Base-by-base conservation (phyloP, 2,329 filamentous ascomycete genomes). In the Proliferodiscus dingleyae region DNA sequence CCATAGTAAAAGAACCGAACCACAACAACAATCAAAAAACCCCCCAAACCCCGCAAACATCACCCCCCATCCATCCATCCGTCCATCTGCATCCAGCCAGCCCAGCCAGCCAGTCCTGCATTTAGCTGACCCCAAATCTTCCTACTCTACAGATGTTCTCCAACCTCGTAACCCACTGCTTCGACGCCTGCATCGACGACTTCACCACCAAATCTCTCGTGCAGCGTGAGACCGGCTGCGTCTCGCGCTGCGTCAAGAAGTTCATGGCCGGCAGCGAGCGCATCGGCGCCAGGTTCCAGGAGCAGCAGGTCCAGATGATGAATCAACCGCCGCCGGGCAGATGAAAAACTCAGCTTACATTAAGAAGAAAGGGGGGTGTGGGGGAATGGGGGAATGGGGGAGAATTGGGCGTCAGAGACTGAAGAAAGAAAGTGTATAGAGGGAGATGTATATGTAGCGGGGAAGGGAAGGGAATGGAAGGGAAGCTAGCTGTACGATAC, bases 191-290 rank as follows among this genome's bases (percentile, higher is more conserved):
- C 77, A 81, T 98, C 71, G 91, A 90, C 70, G 90, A 97, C 77
- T 98, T 98, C 80, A 95, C 90, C 64, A 95, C 89, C 72, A 97
- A 97, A 74, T 87, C 89, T 39, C 81, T 98, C 56, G 85, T 87
- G 53, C 79, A 83, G 57, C 85, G 88, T 66, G 93, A 98, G 73
- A 86, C 87, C 64, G 85, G 87, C 67, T 98, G 93, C 73, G 83
- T 97, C 62, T 83, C 88, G 72, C 87, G 89, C 62, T 98, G 93
- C 71, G 90, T 97, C 52, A 86, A 93, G 71, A 98, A 98, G 76
- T 88, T 88, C 70, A 84, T 97, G 77, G 93, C 94, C 68, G 85
- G 85, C 53, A 88, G 88, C 55, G 88, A 93, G 70, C 84, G 93
- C 50, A 76, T 98, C 60, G 88, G 89, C 62, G 87, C 95, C 71